Base-by-base conservation (phyloP, 768 basidiomycete species). In the Tulasnella sp. region DNA sequence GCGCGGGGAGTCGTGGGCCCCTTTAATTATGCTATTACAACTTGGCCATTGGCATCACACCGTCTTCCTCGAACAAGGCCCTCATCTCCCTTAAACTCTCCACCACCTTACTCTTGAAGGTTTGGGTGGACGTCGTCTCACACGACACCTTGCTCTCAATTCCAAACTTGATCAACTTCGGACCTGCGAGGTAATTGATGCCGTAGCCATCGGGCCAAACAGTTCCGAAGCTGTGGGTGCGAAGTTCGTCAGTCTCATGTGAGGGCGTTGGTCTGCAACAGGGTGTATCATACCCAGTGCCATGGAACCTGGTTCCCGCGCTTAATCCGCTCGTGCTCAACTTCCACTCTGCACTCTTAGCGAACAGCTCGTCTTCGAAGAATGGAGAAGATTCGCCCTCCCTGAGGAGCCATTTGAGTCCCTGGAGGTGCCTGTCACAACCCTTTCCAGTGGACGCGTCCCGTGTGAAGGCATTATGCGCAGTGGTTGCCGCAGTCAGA, bases 391-490 rank as follows among this genome's bases (percentile, higher is more conserved):
- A 68, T 70, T 87, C 85, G 38, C 78, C 81, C 29, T 78, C 72
- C 19, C 69, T 62, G 7, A 92, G 73, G 70, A 89, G 76, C 27
- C 83, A 76, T 24, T 78, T 80, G 21, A 95, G 77, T 4, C 90
- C 92, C 64, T 94, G 82, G n/a, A 95, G 77, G 70, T 96, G 93
- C 21, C 93, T 80, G 67, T 97, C 94, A 65, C 89, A 85, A 2
- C 92, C 94, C 43, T 81, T 78, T 9, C 93, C 93, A 0, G 81
- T 81, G 45, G 86, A 83, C 0, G 90, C 86, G 64, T 84, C 82
- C 24, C 85, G 82, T 3, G 87, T 88, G 48, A 86, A 82, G 2
- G 74, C 72, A 32, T 77, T 80, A 66, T 96, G 94, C 0, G 79
- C 80, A 60, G 78, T 76, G 19, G 88, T 75, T 0, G 94, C 93